Percentiles rank a stretch among this genome's conserved stretches.
phyloP scores from a whole-genome alignment of 495 filamentous ascomycete genomes.

The Xylaria nigripes region DNA sequence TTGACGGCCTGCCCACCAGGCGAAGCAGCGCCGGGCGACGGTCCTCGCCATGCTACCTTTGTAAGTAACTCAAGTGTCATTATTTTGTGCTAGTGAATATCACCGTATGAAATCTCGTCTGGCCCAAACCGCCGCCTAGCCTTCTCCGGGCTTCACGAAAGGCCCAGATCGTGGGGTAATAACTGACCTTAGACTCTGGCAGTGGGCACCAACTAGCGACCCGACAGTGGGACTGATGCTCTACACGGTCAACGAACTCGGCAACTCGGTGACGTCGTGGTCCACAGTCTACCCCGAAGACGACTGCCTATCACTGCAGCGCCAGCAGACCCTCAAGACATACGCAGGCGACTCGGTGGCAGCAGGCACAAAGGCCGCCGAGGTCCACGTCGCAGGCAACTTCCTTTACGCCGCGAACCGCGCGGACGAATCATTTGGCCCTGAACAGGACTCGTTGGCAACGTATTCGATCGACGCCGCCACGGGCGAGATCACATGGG shows the following conservation, averaged over 20 bases:
- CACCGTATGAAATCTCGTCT: too few relatives aligned
- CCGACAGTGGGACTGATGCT: slow-evolving; percentile 25
- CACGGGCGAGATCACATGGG: slow-evolving; percentile 29
- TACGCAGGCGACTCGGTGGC: slow-evolving; percentile 29
- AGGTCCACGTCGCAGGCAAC: slow-evolving; percentile 34
- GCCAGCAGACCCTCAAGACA: slow-evolving; percentile 32
- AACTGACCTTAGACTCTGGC: not conserved
- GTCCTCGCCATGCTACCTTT: slow-evolving; percentile 38
- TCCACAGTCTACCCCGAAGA: slow-evolving; percentile 29
- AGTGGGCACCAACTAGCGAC: slow-evolving; percentile 26
- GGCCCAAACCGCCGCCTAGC: too few relatives aligned
- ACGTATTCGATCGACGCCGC: slow-evolving; percentile 29
- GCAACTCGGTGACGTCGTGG: slow-evolving; percentile 40
- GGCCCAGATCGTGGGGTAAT: not conserved
- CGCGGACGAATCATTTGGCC: slow-evolving; percentile 36
- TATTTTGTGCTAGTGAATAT: not conserved
- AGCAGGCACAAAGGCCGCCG: slow-evolving; percentile 35
- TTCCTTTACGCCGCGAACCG: slow-evolving; percentile 38
- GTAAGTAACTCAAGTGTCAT: not conserved
- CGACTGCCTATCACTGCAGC: slow-evolving; percentile 28
- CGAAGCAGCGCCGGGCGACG: slow-evolving; percentile 31
- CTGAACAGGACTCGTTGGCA: slow-evolving; percentile 32
- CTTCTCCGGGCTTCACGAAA: not conserved
- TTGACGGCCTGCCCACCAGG: slow-evolving; percentile 31
- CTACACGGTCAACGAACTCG: slow-evolving; percentile 42